These are phyloP conservation scores for Austroboletus eburneus DNA, from an alignment of 768 basidiomycete genomes.

Conservation along the genomic window DNA sequence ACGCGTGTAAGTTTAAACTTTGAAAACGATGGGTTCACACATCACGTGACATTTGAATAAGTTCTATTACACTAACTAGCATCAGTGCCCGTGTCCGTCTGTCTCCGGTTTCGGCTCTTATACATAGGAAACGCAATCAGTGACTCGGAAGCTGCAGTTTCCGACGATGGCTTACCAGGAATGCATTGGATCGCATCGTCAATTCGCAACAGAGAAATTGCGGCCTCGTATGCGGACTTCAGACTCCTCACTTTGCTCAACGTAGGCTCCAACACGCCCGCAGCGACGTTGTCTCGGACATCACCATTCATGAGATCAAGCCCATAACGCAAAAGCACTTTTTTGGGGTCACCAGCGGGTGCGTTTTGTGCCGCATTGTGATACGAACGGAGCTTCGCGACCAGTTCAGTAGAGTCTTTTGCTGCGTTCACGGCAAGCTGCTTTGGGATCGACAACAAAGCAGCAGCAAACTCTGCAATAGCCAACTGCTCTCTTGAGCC, in stretches of 20 bases:
- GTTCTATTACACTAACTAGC: background rate
- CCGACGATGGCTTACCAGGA: conserved; percentile 53
- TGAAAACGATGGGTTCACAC: conserved; percentile 18
- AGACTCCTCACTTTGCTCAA: conserved; percentile 96
- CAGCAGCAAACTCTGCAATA: conserved; percentile 96
- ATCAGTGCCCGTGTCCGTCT: conserved; percentile 73
- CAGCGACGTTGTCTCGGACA: conserved; percentile 89
- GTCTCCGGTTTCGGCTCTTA: conserved; percentile 68
- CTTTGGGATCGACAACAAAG: conserved; percentile 93
- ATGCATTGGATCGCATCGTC: conserved; percentile 94
- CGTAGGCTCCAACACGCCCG: conserved; percentile 94
- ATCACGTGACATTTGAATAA: conserved; percentile 28
- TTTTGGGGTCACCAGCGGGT: conserved; percentile 85
- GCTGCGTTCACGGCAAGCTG: conserved; percentile 97
- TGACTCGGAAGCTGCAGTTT: conserved; percentile 6
- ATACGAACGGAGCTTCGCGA: conserved; percentile 94
- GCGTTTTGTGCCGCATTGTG: conserved; percentile 97
- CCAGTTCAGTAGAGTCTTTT: conserved; percentile 95
- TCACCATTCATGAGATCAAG: conserved; percentile 93
- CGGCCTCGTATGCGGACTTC: conserved; percentile 96
- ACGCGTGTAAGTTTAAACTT: conserved; percentile 17
- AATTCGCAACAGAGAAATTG: conserved; percentile 89
- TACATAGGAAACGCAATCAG: conserved; percentile 16
- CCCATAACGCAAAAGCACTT: conserved; percentile 86
- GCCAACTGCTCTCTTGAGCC: conserved; percentile 98